phyloP scores from a whole-genome alignment of 768 basidiomycete species.

The Suillus cothurnatus region DNA sequence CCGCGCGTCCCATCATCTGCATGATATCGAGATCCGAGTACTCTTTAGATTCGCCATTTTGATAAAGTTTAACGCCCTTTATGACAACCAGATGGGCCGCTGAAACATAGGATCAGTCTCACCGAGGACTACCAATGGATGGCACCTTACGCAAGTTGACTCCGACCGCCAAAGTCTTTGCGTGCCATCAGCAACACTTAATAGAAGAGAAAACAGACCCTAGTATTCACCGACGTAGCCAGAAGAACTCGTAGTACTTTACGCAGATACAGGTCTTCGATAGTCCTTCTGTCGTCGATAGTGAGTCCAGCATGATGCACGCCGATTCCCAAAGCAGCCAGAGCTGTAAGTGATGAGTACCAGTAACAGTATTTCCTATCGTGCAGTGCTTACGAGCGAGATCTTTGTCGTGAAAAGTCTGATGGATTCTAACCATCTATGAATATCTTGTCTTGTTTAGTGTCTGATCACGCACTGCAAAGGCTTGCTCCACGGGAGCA shows the following conservation, averaged over 20 bases:
- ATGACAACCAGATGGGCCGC: slow-evolving; percentile 94
- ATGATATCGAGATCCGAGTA: slow-evolving; percentile 92
- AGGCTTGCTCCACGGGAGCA: slow-evolving; percentile 71
- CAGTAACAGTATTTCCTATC: slow-evolving; percentile 4
- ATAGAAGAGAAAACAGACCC: not conserved
- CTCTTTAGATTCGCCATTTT: slow-evolving; percentile 68
- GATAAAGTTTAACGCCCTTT: slow-evolving; percentile 84
- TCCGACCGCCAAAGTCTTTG: slow-evolving; percentile 90
- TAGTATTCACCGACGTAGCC: slow-evolving; percentile 73
- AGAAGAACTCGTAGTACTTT: slow-evolving; percentile 69
- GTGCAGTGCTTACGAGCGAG: slow-evolving; percentile 50
- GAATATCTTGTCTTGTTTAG: not conserved
- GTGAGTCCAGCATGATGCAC: slow-evolving; percentile 91
- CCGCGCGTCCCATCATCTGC: slow-evolving; percentile 97
- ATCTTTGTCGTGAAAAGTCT: slow-evolving; percentile 66
- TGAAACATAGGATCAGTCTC: slow-evolving; percentile 28
- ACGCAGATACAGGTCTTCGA: slow-evolving; percentile 73
- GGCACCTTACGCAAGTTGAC: slow-evolving; percentile 82
- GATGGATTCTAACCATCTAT: slow-evolving; percentile 47
- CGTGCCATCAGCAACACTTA: slow-evolving; percentile 8
- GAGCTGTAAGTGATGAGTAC: slow-evolving; percentile 39
- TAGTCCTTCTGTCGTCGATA: slow-evolving; percentile 67
- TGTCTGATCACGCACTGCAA: slow-evolving; percentile 35
- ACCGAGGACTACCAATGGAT: slow-evolving; percentile 1
- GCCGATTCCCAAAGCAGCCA: slow-evolving; percentile 78